Evolutionary conservation across 2,329 filamentous ascomycete genomes (phyloP).

Genomic region (Ambrosiella beaveri): DNA sequence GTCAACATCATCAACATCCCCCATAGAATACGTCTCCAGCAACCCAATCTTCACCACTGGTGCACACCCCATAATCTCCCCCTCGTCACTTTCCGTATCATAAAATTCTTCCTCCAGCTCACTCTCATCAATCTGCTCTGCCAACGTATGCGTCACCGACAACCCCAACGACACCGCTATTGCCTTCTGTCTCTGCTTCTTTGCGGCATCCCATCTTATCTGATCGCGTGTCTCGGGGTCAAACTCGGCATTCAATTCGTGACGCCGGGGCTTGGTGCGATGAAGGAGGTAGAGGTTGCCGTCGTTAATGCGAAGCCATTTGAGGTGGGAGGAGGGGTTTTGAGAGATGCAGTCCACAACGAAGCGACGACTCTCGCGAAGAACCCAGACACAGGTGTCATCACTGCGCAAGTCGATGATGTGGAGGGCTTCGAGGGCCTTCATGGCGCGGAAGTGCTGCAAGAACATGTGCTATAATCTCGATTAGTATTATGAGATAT

Average conservation of each 20-base stretch:
- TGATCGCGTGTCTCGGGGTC: neutral
- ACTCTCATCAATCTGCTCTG: neutral
- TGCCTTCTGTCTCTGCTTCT: neutral
- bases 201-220: neutral
- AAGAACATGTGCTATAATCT: slow-evolving; percentile 35
- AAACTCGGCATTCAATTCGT: neutral
- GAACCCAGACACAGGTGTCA: slow-evolving; percentile 38
- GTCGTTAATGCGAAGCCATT: slow-evolving; percentile 40
- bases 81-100: neutral
- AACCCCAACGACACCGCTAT: neutral
- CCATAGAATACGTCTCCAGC: neutral
- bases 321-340: slow-evolving; percentile 35
- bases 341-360: slow-evolving; percentile 40
- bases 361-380: slow-evolving; percentile 40
- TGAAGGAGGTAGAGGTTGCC: slow-evolving; percentile 7
- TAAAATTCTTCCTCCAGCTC: neutral
- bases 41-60: neutral
- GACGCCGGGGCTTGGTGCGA: neutral
- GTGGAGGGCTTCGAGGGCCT: slow-evolving; percentile 36
- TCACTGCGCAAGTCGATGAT: slow-evolving; percentile 36
- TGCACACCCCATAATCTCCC: neutral
- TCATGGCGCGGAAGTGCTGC: slow-evolving; percentile 31
- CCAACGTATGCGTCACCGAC: neutral
- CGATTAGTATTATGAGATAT: neutral
- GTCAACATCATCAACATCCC: slow-evolving; percentile 17